These are phyloP conservation scores for Epichloe glyceriae DNA, from an alignment of 2,329 filamentous ascomycete species.

Conservation along the genomic window DNA sequence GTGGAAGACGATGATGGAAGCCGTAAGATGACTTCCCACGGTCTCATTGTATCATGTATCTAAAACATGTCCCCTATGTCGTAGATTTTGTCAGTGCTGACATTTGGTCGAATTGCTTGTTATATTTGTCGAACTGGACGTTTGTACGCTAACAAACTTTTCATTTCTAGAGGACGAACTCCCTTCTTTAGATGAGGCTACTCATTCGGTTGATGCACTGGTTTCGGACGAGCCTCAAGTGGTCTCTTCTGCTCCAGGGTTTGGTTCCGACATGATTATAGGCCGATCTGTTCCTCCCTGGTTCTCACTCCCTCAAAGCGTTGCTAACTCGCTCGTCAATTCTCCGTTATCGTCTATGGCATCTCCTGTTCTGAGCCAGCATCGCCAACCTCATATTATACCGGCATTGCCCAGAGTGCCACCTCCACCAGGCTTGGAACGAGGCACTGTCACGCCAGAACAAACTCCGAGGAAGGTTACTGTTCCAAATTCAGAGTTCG, in stretches of 20 bases:
- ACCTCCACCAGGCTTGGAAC: constrained; percentile 13
- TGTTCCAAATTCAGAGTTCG: constrained; percentile 21
- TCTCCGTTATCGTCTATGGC: constrained; percentile 9
- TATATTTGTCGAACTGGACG: constrained; percentile 15
- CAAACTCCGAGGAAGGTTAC: constrained; percentile 18
- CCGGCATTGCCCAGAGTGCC: constrained; percentile 15
- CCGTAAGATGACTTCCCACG: constrained; percentile 35
- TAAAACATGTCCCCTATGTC: constrained; percentile 5
- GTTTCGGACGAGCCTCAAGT: constrained; percentile 44
- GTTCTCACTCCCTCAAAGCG: constrained; percentile 11
- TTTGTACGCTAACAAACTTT: constrained; percentile 26
- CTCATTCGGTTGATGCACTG: constrained; percentile 52
- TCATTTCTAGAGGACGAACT: constrained; percentile 46
- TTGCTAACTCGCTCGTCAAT: constrained; percentile 1
- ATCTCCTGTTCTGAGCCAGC: constrained; percentile 10
- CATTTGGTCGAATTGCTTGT: constrained; percentile 15
- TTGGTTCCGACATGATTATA: constrained; percentile 3
- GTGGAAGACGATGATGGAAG: constrained; percentile 52
- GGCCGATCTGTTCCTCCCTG: constrained; percentile 19
- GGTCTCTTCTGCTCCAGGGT: constrained; percentile 5
- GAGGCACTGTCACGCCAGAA: constrained; percentile 20
- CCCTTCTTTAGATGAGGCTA: constrained; percentile 47
- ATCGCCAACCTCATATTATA: constrained; percentile 12
- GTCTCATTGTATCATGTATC: constrained; percentile 6
- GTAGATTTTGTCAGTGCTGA: constrained; percentile 5